Conservation (phyloP, 164 flowering plant genomes). For the Akebia trifoliata region DNA sequence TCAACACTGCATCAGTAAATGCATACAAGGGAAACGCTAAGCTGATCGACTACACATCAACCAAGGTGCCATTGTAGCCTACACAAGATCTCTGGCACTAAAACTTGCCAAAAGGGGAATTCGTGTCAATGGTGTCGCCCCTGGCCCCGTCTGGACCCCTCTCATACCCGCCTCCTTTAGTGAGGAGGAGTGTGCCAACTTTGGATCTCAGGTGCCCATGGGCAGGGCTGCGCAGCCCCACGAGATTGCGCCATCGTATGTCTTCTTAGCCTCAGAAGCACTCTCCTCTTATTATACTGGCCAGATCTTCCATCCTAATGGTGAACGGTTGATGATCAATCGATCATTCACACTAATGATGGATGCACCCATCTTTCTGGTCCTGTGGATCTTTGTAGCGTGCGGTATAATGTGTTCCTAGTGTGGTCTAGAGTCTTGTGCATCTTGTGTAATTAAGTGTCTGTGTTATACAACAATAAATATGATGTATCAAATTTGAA, state of each 20-base stretch:
- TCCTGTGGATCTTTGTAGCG: too few relatives aligned
- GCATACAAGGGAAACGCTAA: constrained; percentile 59
- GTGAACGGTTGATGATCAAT: constrained; percentile 20
- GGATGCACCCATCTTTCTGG: too few relatives aligned
- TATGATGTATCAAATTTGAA: too few relatives aligned
- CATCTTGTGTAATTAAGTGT: too few relatives aligned
- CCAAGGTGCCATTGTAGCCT: constrained; percentile 78
- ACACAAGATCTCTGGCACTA: constrained; percentile 58
- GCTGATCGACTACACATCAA: constrained; percentile 65
- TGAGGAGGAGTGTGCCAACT: constrained; percentile 38
- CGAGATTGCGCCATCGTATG: constrained; percentile 64
- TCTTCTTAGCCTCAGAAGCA: constrained; percentile 53
- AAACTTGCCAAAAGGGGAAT: constrained; percentile 57
- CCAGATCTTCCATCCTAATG: constrained; percentile 77
- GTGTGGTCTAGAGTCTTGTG: too few relatives aligned
- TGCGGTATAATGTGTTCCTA: too few relatives aligned
- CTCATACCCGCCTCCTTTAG: constrained; percentile 57
- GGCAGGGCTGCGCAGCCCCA: constrained; percentile 68
- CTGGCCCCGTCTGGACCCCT: constrained; percentile 81
- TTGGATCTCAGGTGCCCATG: constrained; percentile 70
- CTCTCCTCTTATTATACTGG: constrained; percentile 66
- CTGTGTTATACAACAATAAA: too few relatives aligned
- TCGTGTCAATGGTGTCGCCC: constrained; percentile 75
- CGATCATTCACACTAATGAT: too few relatives aligned
- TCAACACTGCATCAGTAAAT: constrained; percentile 61